Evolutionary conservation across 1,284 basidiomycete genomes (phyloP).

Genomic region (Pulveroboletus sp.): DNA sequence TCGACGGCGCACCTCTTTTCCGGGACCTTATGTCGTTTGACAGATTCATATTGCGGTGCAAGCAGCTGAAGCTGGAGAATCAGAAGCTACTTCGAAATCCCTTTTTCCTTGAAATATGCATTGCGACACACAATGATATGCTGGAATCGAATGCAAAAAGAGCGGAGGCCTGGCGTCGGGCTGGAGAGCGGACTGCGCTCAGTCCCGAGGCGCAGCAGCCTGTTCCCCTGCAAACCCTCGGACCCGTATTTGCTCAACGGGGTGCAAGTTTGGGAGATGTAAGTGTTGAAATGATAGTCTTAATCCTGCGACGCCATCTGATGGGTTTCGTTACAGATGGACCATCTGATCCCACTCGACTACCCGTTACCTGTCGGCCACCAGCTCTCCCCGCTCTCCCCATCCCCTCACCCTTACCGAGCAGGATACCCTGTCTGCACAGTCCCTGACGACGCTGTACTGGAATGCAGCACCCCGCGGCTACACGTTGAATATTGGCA

Average conservation of each 20-base stretch:
- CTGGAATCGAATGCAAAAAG: slow-evolving; percentile 26
- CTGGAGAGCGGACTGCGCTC: background rate
- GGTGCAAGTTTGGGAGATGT: slow-evolving; percentile 9
- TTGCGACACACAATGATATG: slow-evolving; percentile 28
- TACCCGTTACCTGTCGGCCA: slow-evolving; percentile 12
- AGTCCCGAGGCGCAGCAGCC: background rate
- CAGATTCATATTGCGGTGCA: slow-evolving; percentile 45
- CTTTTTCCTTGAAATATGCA: slow-evolving; percentile 42
- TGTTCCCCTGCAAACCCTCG: background rate
- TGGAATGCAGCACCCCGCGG: slow-evolving; percentile 1
- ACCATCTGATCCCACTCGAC: slow-evolving; percentile 5
- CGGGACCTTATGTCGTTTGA: slow-evolving; percentile 38
- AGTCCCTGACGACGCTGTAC: background rate
- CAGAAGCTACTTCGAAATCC: slow-evolving; percentile 38
- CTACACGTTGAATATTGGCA: slow-evolving; percentile 6
- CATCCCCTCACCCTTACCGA: slow-evolving; percentile 3
- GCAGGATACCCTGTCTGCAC: slow-evolving; percentile 11
- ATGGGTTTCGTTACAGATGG: slow-evolving; percentile 6
- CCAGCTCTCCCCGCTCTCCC: slow-evolving; percentile 10
- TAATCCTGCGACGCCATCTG: background rate
- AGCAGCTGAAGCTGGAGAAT: slow-evolving; percentile 37
- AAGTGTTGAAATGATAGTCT: background rate
- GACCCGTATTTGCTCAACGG: background rate
- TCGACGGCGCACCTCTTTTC: slow-evolving; percentile 38
- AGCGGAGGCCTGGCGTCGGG: slow-evolving; percentile 12